phyloP scores from a whole-genome alignment of 75 land plant genomes.

The Pinus tabuliformis region DNA sequence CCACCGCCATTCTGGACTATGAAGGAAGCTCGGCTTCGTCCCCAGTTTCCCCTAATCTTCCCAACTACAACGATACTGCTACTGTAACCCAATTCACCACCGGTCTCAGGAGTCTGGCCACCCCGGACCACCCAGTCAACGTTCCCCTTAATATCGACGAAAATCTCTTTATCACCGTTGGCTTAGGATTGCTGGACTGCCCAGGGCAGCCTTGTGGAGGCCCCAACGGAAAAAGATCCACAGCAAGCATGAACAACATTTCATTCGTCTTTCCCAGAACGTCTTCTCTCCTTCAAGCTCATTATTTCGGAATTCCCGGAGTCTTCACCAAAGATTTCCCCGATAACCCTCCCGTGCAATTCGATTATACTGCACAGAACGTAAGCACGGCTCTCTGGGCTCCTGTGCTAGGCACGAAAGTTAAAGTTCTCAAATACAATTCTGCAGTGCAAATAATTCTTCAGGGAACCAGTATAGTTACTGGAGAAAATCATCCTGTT shows the following conservation, averaged over 20 bases:
- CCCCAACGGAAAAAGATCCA: slow-evolving; percentile 45
- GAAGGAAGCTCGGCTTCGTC: neutral
- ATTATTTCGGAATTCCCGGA: slow-evolving; percentile 26
- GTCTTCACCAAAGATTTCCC: slow-evolving; percentile 68
- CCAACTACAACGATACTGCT: slow-evolving; percentile 51
- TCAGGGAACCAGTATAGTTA: slow-evolving; percentile 60
- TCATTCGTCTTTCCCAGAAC: slow-evolving; percentile 56
- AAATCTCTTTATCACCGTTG: slow-evolving; percentile 61
- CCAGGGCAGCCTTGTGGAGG: slow-evolving; percentile 38
- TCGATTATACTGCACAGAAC: slow-evolving; percentile 66
- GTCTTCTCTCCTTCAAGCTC: slow-evolving; percentile 53
- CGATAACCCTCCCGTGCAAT: slow-evolving; percentile 35
- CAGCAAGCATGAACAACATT: slow-evolving; percentile 78
- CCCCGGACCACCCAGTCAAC: neutral
- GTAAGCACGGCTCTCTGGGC: slow-evolving; percentile 36
- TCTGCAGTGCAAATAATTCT: slow-evolving; percentile 62
- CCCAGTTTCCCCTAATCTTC: slow-evolving; percentile 30
- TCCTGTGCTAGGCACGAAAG: slow-evolving; percentile 44
- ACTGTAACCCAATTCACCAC: slow-evolving; percentile 40
- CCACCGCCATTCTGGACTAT: slow-evolving; percentile 30
- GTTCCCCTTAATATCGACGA: slow-evolving; percentile 40
- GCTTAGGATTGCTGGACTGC: slow-evolving; percentile 46
- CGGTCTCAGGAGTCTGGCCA: slow-evolving; percentile 26
- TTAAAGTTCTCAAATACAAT: slow-evolving; percentile 47
- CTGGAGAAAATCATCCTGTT: slow-evolving; percentile 70